Evolutionary conservation across 2,329 filamentous ascomycete species (phyloP), one percentile per base, ranked within the genome.

Genomic region (Fusarium compactum): DNA sequence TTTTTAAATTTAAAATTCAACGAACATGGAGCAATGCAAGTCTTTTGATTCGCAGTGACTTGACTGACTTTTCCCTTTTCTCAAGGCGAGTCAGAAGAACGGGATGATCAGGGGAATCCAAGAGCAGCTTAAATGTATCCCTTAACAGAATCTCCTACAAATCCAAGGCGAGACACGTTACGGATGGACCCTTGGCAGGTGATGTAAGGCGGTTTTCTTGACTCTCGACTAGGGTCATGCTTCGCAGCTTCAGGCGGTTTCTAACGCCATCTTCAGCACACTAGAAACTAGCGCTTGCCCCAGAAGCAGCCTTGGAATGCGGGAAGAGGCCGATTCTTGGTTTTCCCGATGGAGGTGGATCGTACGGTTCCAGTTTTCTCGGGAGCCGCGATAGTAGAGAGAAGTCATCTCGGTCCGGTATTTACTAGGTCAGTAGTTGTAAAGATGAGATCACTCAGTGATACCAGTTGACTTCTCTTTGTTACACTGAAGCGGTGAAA

Each of bases 271-370:
- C 64, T 62, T 61, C 59, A 67, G 64, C 46, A 53, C 53, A 52
- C 56, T 27, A 50, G 41, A 41, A n/a, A 46, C 56, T 72, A 72
- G 69, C 54, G 66, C 44, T 57, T 48, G 54, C 60, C n/a, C 58
- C 43, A 62, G 58, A 57, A 67, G 62, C 47, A 45, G 59, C 27
- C 29, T 30, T 70, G 72, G 70, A 72, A 74, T 72, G 72, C 72
- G 68, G 72, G 60, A 73, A 67, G 60, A 40, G 24, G 43, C 58
- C 70, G 52, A 65, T 68, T 67, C 55, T 46, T 70, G 62, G 27
- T 44, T 47, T 29, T 22, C 30, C 40, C 32, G 56, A 52, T 8
- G 43, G 52, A 62, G 68, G 65, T 71, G 67, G 68, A 65, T 56
- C 52, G 27, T 29, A 18, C 1, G 25, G 62, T 43, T 57, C 62